Evolutionary conservation across 1,139 yeast species (phyloP).

Genomic region (Candida dubliniensis): DNA sequence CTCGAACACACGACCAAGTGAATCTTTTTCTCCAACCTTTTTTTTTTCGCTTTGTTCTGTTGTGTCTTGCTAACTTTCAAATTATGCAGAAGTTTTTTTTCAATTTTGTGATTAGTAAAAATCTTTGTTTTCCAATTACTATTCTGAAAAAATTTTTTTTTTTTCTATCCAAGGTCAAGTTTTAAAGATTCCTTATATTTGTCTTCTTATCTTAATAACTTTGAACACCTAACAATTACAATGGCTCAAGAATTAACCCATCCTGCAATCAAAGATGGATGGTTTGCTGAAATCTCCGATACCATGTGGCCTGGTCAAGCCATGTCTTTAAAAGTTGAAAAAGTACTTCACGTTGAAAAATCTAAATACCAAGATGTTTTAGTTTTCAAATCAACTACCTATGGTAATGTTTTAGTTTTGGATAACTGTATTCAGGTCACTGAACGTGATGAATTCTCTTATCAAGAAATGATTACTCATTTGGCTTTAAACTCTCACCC

Average conservation of each 20-base stretch:
- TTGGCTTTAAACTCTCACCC: slow-evolving; percentile 88
- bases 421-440: slow-evolving; percentile 93
- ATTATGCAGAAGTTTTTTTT: too few relatives aligned
- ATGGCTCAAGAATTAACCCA: slow-evolving; percentile 55
- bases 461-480: slow-evolving; percentile 95
- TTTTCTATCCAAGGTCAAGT: too few relatives aligned
- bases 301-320: slow-evolving; percentile 97
- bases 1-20: too few relatives aligned
- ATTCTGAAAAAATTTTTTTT: too few relatives aligned
- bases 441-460: slow-evolving; percentile 91
- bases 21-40: too few relatives aligned
- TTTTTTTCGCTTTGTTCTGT: too few relatives aligned
- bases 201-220: background rate
- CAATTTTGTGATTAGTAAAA: too few relatives aligned
- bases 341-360: slow-evolving; percentile 75
- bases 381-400: slow-evolving; percentile 82
- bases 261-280: slow-evolving; percentile 76
- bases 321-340: slow-evolving; percentile 78
- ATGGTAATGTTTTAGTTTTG: slow-evolving; percentile 87
- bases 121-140: too few relatives aligned
- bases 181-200: background rate
- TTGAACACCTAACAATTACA: background rate
- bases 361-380: slow-evolving; percentile 87
- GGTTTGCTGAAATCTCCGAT: slow-evolving; percentile 88
- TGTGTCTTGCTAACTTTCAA: too few relatives aligned